Percentiles rank a stretch among this genome's conserved stretches.
These are phyloP conservation scores for Jaminaea rosea DNA, from an alignment of 1,284 basidiomycete species.

Conservation along the genomic window DNA sequence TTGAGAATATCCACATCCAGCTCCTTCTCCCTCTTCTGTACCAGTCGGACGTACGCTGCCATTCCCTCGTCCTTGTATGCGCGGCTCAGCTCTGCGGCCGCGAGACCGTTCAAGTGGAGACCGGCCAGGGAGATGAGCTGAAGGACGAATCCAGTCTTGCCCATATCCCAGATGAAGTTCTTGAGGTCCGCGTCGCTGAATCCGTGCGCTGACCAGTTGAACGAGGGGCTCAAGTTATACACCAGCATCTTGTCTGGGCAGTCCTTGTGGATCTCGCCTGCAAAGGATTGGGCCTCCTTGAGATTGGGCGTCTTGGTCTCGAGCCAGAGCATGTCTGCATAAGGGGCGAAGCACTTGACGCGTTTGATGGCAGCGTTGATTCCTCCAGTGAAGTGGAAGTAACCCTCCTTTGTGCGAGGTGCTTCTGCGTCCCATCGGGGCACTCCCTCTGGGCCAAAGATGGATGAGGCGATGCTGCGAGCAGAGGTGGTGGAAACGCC, in stretches of 20 bases:
- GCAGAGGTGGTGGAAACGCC: slow-evolving; percentile 70
- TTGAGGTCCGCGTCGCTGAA: slow-evolving; percentile 51
- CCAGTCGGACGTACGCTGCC: slow-evolving; percentile 43
- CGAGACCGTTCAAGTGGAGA: slow-evolving; percentile 37
- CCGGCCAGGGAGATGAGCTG: slow-evolving; percentile 47
- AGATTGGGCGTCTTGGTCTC: slow-evolving; percentile 81
- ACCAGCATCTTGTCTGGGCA: slow-evolving; percentile 75
- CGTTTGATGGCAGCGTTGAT: slow-evolving; percentile 74
- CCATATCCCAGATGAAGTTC: slow-evolving; percentile 45
- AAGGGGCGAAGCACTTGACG: slow-evolving; percentile 61
- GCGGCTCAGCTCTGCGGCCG: slow-evolving; percentile 41
- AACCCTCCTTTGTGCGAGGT: slow-evolving; percentile 81
- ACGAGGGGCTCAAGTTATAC: slow-evolving; percentile 88
- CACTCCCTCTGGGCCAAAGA: slow-evolving; percentile 55
- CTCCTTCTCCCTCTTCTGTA: slow-evolving; percentile 45
- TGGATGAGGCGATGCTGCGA: slow-evolving; percentile 62
- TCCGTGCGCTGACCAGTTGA: slow-evolving; percentile 81
- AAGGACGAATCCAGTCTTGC: slow-evolving; percentile 41
- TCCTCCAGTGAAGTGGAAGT: slow-evolving; percentile 81
- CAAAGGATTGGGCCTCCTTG: slow-evolving; percentile 68
- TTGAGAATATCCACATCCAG: slow-evolving; percentile 43
- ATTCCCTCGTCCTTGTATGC: slow-evolving; percentile 57
- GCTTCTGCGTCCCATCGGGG: slow-evolving; percentile 86
- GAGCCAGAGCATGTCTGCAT: slow-evolving; percentile 52
- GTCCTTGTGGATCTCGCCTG: slow-evolving; percentile 63